Evolutionary conservation across 2,329 filamentous ascomycete genomes (phyloP), one percentile per base, ranked within the genome.

Genomic region (Aspergillus sp.): DNA sequence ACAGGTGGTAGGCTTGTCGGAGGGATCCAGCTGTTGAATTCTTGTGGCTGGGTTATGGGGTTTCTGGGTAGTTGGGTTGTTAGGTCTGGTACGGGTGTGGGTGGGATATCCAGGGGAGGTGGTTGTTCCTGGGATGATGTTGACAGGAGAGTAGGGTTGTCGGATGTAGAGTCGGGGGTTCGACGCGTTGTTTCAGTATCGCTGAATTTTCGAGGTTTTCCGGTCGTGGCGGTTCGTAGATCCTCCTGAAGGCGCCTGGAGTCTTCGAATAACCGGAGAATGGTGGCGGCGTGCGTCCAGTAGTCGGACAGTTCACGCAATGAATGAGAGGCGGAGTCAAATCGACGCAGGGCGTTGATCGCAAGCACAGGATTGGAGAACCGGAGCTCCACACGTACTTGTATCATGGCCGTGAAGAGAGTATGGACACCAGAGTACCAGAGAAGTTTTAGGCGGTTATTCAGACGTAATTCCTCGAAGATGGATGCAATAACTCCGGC

Each of bases 391-490:
- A 72, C 69, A 12, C 69, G 65, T 5, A 72, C 68, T 58, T 72
- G 69, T 29, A 72, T 71, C 69, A 72, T 72, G 10, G 69, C 69
- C 4, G 69, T 72, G 53, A 72, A 72, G 4, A 72, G 53, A 1
- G 68, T 69, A 44, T 71, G 68, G 7, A 72, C 68, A 3, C 66
- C 66, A 12, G 69, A 69, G 45, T 69, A 67, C 69, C 69, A 72
- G 7, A 72, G 57, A 51, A 62, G 69, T 47, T 69, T 71, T 46
- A 72, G 54, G 10, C 65, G 59, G 46, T 70, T 64, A 33, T 69
- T 67, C 19, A 69, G 51, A 7, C 69, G 63, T 9, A 72, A 61
- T 46, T 70, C 67, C 46, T 72, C 69, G 36, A 72, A 71, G 29
- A 72, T 72, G 3, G 67, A 71, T 4, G 68, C 64, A 46, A 72